A percentile compares a stretch with the other conserved stretches of the same genome.
phyloP scores from a whole-genome alignment of 2,329 filamentous ascomycete species.

The Penicillium sp. region DNA sequence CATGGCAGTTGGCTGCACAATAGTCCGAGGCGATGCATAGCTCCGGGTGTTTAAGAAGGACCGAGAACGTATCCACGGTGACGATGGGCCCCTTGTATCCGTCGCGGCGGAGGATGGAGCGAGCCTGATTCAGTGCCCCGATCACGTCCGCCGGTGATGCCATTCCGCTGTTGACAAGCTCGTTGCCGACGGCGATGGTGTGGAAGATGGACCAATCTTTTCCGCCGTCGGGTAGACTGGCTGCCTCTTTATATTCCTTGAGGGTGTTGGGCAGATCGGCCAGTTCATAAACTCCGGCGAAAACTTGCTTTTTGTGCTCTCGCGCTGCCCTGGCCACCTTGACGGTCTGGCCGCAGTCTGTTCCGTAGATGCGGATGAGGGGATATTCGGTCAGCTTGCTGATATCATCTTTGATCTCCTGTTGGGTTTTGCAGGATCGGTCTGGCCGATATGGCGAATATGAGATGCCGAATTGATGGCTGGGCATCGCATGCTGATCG shows the following conservation, averaged over 20 bases:
- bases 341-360: constrained; percentile 67
- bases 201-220: constrained; percentile 62
- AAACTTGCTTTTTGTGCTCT: constrained; percentile 61
- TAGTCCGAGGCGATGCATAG: constrained; percentile 71
- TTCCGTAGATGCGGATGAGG: constrained; percentile 70
- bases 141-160: constrained; percentile 51
- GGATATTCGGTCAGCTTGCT: constrained; percentile 52
- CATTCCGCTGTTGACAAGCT: constrained; percentile 63
- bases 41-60: constrained; percentile 58
- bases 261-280: constrained; percentile 52
- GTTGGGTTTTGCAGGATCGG: constrained; percentile 60
- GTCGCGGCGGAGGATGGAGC: constrained; percentile 50
- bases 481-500: constrained; percentile 4
- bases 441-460: constrained; percentile 55
- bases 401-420: constrained; percentile 61
- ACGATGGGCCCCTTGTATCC: constrained; percentile 71
- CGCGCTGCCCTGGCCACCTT: constrained; percentile 59
- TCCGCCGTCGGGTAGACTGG: constrained; percentile 37
- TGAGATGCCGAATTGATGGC: constrained; percentile 43
- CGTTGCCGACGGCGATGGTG: constrained; percentile 73
- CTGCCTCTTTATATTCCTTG: constrained; percentile 53
- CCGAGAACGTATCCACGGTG: constrained; percentile 71
- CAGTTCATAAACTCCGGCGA: constrained; percentile 68
- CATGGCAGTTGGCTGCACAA: constrained; percentile 74
- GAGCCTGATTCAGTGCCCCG: constrained; percentile 52